Evolutionary conservation across 495 filamentous ascomycete genomes (phyloP), one percentile per base, ranked within the genome.

Genomic region (Aspergillus sclerotiicarbonarius): DNA sequence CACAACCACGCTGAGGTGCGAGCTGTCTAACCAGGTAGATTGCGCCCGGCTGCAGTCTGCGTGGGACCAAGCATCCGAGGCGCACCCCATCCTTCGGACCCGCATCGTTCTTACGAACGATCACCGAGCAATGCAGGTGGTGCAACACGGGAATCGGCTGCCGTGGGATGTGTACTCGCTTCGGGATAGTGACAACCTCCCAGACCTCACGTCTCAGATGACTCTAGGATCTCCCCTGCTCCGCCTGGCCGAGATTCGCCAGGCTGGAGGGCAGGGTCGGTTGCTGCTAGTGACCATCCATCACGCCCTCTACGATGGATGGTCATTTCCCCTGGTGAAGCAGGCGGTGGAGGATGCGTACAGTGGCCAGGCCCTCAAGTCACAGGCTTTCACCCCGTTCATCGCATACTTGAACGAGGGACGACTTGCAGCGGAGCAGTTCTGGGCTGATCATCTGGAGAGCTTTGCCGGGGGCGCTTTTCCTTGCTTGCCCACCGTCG

Each of bases 291-390:
- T n/a, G n/a, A 84, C 80, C 4, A 75, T 82, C 54, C 82, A 86
- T 61, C 84, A 87, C 51, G 76, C 79, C 4, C 56, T 87, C 0
- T 88, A 86, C 54, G 84, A 87, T 53, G 82, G 82, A 8, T 84
- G 80, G 78, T 80, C 74, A 3, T 71, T 82, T 63, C 66, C 71
- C 18, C 61, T 82, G 4, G 64, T 84, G 9, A 60, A 80, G 19
- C 65, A 81, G 12, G 69, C 72, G 51, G 72, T 83, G 20, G 72
- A 76, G 35, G 57, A 43, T 6, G 57, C 44, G 8, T 73, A 69
- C 56, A 6, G n/a, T n/a, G n/a, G n/a, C n/a, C 25, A 18, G 46
- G 9, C 4, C 25, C 12, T 5, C 16, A 6, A 49, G 18, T 25
- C 6, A 21, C 19, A 25, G 46, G 4, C 46, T 13, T 49, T 49